Evolutionary conservation across 2,329 filamentous ascomycete species (phyloP).

Genomic region (Periglandula ipomoeae): DNA sequence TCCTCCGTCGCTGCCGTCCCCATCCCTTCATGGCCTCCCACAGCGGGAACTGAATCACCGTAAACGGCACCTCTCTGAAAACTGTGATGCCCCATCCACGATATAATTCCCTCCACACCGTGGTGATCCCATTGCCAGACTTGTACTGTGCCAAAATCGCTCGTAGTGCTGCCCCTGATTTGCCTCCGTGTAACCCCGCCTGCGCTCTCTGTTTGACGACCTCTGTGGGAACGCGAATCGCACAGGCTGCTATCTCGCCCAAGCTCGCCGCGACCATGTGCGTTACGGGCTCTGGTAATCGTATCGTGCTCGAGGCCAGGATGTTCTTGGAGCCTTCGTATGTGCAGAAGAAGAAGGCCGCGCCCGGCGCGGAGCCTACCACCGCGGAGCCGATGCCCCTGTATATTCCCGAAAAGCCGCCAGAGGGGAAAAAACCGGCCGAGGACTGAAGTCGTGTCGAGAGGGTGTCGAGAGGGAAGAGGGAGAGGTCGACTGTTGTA

Average conservation of each 20-base stretch:
- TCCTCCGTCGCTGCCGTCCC: conserved; percentile 24
- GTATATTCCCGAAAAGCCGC: conserved; percentile 89
- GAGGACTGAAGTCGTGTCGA: conserved; percentile 93
- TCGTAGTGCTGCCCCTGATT: conserved; percentile 55
- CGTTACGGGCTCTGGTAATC: conserved; percentile 28
- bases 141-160: conserved; percentile 53
- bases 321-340: conserved; percentile 66
- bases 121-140: conserved; percentile 30
- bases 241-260: conserved; percentile 87
- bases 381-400: conserved; percentile 82
- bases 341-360: conserved; percentile 94
- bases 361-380: conserved; percentile 84
- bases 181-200: conserved; percentile 69
- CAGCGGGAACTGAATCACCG: conserved; percentile 91
- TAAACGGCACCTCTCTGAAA: conserved; percentile 93
- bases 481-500: conserved; percentile 90
- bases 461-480: conserved; percentile 96
- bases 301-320: conserved; percentile 24
- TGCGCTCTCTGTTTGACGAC: conserved; percentile 96
- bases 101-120: conserved; percentile 79
- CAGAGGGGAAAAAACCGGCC: conserved; percentile 66
- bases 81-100: conserved; percentile 88
- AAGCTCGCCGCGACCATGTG: conserved; percentile 82
- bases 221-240: conserved; percentile 87
- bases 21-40: conserved; percentile 89